Evolutionary conservation across 306 rosid species (phyloP).

Genomic region (Cucumis sativus): DNA sequence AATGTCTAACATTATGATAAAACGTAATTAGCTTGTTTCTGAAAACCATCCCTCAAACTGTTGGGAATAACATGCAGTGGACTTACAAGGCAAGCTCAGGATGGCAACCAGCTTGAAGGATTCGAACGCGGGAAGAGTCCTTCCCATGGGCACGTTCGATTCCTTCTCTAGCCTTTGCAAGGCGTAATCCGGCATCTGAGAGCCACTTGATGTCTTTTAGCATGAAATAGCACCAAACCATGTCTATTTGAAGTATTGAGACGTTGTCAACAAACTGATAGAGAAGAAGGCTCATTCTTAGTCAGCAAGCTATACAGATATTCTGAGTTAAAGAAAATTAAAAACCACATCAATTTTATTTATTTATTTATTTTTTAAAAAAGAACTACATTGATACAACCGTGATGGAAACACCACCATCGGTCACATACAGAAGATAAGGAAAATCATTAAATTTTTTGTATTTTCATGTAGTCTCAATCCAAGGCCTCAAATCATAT

Average conservation of each 20-base stretch:
- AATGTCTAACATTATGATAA: constrained; percentile 30
- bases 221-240: constrained; percentile 99
- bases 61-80: not conserved
- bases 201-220: constrained; percentile 71
- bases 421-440: not conserved
- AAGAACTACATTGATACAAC: not conserved
- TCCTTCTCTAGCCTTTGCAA: constrained; percentile 61
- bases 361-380: no score
- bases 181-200: constrained; percentile 74
- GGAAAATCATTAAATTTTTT: not conserved
- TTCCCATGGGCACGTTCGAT: constrained; percentile 76
- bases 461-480: not conserved
- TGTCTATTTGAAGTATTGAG: constrained; percentile 88
- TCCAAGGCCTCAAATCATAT: not conserved
- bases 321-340: not conserved
- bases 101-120: constrained; percentile 64
- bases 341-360: not conserved
- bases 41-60: not conserved
- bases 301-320: not conserved
- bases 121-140: constrained; percentile 62
- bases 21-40: constrained; percentile 8
- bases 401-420: not conserved
- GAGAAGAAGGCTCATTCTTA: constrained; percentile 1
- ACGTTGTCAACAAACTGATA: constrained; percentile 80
- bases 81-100: constrained; percentile 92